Conservation (phyloP, 2,329 filamentous ascomycete species). For the Colletotrichum melonis region DNA sequence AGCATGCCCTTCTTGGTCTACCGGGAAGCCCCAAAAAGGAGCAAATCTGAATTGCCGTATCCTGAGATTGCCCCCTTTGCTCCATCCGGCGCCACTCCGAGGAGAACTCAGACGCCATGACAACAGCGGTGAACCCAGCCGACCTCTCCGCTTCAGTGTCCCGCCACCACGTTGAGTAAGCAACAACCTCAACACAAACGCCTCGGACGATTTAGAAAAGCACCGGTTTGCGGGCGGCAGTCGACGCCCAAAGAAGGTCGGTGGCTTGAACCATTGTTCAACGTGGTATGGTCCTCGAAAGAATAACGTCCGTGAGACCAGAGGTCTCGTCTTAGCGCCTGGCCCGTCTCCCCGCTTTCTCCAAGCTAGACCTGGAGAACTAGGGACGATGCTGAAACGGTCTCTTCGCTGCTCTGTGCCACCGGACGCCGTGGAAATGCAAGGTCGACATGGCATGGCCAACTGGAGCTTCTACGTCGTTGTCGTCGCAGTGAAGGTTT, state of each 20-base stretch:
- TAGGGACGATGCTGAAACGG: constrained; percentile 31
- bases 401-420: constrained; percentile 20
- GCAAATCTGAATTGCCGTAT: neutral
- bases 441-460: constrained; percentile 4
- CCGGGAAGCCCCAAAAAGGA: neutral
- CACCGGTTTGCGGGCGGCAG: neutral
- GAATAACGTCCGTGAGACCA: constrained; percentile 13
- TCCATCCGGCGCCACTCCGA: constrained; percentile 14
- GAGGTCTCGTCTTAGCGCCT: constrained; percentile 10
- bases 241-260: neutral
- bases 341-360: constrained; percentile 21
- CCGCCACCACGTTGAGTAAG: constrained; percentile 2
- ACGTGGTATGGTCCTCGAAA: neutral
- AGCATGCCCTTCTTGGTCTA: constrained; percentile 1
- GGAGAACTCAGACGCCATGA: constrained; percentile 20
- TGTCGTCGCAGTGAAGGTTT: constrained; percentile 20
- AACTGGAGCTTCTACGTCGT: neutral
- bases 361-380: constrained; percentile 8
- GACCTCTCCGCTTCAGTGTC: neutral
- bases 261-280: neutral
- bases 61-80: neutral
- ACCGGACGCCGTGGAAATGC: constrained; percentile 16
- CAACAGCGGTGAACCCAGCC: constrained; percentile 32
- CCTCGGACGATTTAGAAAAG: neutral
- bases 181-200: neutral